Evolutionary conservation across 495 filamentous ascomycete species (phyloP).

Genomic region (Aspergillus carlsbadensis): DNA sequence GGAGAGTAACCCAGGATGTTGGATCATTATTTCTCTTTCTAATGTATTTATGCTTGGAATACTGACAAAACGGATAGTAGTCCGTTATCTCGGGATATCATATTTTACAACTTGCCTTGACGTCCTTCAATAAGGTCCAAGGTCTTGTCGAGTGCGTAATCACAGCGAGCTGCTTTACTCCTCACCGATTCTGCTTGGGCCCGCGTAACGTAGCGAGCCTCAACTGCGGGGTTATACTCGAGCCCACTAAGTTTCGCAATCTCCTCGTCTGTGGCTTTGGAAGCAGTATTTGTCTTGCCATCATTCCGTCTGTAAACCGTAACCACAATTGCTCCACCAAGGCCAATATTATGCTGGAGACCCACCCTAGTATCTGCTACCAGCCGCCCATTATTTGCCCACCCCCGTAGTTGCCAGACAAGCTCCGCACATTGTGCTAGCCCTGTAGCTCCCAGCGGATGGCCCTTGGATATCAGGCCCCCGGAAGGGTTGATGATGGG

Average conservation of each 20-base stretch:
- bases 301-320: constrained; percentile 87
- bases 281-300: constrained; percentile 51
- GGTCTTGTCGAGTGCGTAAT: too few relatives aligned
- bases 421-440: constrained; percentile 94
- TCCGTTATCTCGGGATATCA: too few relatives aligned
- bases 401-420: constrained; percentile 92
- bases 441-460: constrained; percentile 90
- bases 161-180: constrained; percentile 51
- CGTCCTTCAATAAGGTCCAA: too few relatives aligned
- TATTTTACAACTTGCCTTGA: too few relatives aligned
- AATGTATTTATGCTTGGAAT: too few relatives aligned
- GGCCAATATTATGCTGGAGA: constrained; percentile 90
- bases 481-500: constrained; percentile 89
- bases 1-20: too few relatives aligned
- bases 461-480: constrained; percentile 92
- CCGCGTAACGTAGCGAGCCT: constrained; percentile 78
- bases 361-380: constrained; percentile 66
- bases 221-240: constrained; percentile 91
- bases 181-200: constrained; percentile 68
- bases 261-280: constrained; percentile 50
- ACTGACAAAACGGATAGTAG: too few relatives aligned
- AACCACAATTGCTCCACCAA: constrained; percentile 89
- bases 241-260: constrained; percentile 63
- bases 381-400: constrained; percentile 81
- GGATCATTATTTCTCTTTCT: too few relatives aligned